Percentiles rank a stretch among this genome's conserved stretches.
Conservation (phyloP, 1,284 basidiomycete genomes). For the Apiotrichum siamense region DNA sequence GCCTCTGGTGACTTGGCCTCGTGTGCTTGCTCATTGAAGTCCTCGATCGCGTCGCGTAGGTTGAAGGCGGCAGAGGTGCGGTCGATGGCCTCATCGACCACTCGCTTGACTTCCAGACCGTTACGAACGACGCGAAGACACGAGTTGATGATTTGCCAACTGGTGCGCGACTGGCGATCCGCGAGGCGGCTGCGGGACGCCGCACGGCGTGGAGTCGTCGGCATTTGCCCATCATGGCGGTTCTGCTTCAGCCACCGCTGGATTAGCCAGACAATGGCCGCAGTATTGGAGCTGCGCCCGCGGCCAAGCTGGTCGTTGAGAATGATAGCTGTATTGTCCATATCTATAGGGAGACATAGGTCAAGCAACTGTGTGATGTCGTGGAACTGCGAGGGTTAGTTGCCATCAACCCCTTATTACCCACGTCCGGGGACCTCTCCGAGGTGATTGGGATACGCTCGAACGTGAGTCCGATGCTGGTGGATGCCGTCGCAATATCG, state of each 20-base stretch:
- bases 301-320: conserved; percentile 95
- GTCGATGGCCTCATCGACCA: conserved; percentile 88
- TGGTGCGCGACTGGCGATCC: conserved; percentile 25
- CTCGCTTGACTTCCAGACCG: conserved; percentile 74
- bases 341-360: conserved; percentile 68
- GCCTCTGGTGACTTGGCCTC: conserved; percentile 66
- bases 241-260: conserved; percentile 68
- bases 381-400: conserved; percentile 44
- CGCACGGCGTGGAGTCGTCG: conserved; percentile 10
- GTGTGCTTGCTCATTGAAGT: conserved; percentile 60
- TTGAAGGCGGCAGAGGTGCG: conserved; percentile 79
- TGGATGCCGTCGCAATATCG: conserved; percentile 48
- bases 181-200: conserved; percentile 16
- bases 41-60: conserved; percentile 80
- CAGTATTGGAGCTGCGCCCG: conserved; percentile 85
- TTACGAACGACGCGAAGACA: conserved; percentile 86
- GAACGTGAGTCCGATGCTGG: conserved; percentile 63
- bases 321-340: conserved; percentile 72
- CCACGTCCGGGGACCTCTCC: conserved; percentile 50
- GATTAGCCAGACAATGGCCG: conserved; percentile 80
- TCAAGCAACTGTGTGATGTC: conserved; percentile 66
- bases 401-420: too few species aligned
- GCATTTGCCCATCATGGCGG: conserved; percentile 6
- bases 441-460: conserved; percentile 83
- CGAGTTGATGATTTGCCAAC: conserved; percentile 62